Evolutionary conservation across 75 land plant genomes (phyloP), one percentile per base, ranked within the genome.

Genomic region (Azolla pinnata): DNA sequence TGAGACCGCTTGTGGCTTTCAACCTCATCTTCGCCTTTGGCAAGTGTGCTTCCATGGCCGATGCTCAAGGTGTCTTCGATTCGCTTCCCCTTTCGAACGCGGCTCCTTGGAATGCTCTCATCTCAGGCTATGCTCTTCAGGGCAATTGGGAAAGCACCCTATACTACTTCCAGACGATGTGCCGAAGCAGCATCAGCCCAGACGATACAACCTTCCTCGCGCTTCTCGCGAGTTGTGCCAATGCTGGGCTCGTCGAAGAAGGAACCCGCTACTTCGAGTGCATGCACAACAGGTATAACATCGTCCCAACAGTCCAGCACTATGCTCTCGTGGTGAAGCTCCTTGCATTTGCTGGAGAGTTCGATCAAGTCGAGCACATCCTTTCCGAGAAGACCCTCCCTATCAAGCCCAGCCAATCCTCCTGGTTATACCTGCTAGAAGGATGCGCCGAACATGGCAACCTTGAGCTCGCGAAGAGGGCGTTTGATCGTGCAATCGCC

Each of bases 161-260:
- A 2, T n/a, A 21, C 28, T 2, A 20, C 23, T 19, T 33, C 33
- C 0, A 44, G 4, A 34, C 33, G 5, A 59, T 59, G 61, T 1
- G 38, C 33, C 1, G 20, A 12, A 10, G 4, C 0, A 17, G 61
- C 4, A 59, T 59, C 14, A 33, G 27, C 0, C 61, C 61, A 17
- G 3, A 59, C 2, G 26, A 38, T 33, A 8, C 38, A 17, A 38
- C 61, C 1, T 59, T 59, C 45, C 7, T 44, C 14, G 18, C 14
- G 1, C 7, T 33, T 28, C 45, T 59, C 2, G 19, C 45, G 1
- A 45, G 45, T 0, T 59, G 61, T 24, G 4, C 45, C 33, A 1
- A 59, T 59, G 34, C 61, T 14, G 61, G 61, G 16, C 61, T 59
- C 1, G 44, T 59, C 1, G 49, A 35, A 34, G 1, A 30, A 2